A percentile compares a stretch with the other conserved stretches of the same genome.
These are phyloP conservation scores for Aureobasidium sp. DNA, from an alignment of 2,329 filamentous ascomycete species.

Conservation along the genomic window DNA sequence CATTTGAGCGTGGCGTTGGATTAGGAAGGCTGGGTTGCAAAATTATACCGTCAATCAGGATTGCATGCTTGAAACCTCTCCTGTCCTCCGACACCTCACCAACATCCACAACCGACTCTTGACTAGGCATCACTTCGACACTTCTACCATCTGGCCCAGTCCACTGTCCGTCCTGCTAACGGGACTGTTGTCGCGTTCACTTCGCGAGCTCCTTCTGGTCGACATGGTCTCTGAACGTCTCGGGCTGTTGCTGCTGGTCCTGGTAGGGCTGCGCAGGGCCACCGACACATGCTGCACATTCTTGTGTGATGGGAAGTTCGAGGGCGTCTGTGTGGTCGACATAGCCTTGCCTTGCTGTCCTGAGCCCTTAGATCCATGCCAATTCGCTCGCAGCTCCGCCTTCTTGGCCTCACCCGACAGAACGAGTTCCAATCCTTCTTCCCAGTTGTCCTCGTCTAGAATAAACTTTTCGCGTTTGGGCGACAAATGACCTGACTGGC, in stretches of 20 bases:
- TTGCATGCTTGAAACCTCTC: neutral
- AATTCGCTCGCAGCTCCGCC: neutral
- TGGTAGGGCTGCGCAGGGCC: neutral
- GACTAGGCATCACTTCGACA: neutral
- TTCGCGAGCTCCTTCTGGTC: slow-evolving; percentile 6
- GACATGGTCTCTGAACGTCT: slow-evolving; percentile 9
- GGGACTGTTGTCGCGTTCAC: neutral
- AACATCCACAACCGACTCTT: neutral
- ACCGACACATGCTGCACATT: neutral
- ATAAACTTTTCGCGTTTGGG: neutral
- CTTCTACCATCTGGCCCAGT: neutral
- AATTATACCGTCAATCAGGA: neutral
- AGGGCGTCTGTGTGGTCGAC: slow-evolving; percentile 3
- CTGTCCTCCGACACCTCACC: neutral
- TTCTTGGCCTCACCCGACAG: slow-evolving; percentile 1
- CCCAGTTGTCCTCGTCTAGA: slow-evolving; percentile 5
- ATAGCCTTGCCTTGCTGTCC: neutral
- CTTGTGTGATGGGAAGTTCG: neutral
- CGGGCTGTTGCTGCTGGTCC: neutral
- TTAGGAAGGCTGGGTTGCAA: neutral
- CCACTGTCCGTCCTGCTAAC: slow-evolving; percentile 10
- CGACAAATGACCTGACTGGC: neutral
- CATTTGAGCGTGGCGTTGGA: neutral
- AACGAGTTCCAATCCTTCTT: neutral
- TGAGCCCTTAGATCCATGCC: neutral